These are phyloP conservation scores for Epichloe baconii DNA, from an alignment of 2,329 filamentous ascomycete species.

Conservation along the genomic window DNA sequence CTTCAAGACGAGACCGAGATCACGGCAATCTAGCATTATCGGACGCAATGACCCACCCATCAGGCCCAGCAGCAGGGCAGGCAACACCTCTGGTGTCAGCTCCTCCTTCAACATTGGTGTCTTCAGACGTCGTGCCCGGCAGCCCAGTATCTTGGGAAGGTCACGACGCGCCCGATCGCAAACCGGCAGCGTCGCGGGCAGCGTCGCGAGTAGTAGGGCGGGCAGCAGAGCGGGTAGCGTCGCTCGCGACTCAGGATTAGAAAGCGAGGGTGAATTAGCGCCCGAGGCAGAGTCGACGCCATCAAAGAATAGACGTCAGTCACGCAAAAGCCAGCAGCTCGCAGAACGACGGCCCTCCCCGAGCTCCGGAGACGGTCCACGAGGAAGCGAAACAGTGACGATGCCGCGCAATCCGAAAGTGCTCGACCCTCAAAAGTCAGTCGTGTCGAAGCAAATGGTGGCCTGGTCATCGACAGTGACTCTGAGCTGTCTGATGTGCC, in stretches of 20 bases:
- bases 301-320: constrained; percentile 31
- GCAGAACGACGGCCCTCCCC: constrained; percentile 9
- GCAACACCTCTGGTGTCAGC: constrained; percentile 34
- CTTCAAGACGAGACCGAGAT: constrained; percentile 26
- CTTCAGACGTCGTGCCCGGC: constrained; percentile 43
- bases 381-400: constrained; percentile 43
- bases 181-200: constrained; percentile 9
- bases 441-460: constrained; percentile 15
- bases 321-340: constrained; percentile 15
- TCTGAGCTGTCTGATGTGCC: constrained; percentile 24
- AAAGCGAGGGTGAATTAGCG: constrained; percentile 37
- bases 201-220: constrained; percentile 4
- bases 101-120: constrained; percentile 41
- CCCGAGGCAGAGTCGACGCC: constrained; percentile 59
- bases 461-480: constrained; percentile 19
- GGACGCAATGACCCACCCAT: constrained; percentile 38
- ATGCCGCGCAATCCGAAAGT: constrained; percentile 26
- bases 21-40: constrained; percentile 37
- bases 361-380: constrained; percentile 18
- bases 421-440: constrained; percentile 24
- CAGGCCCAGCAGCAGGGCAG: constrained; percentile 37
- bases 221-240: constrained; percentile 13
- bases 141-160: constrained; percentile 49
- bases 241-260: constrained; percentile 19
- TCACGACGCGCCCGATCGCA: constrained; percentile 29